Evolutionary conservation across 2,329 filamentous ascomycete genomes (phyloP), one percentile per base, ranked within the genome.

Genomic region (Stagonosporopsis rhizophila): DNA sequence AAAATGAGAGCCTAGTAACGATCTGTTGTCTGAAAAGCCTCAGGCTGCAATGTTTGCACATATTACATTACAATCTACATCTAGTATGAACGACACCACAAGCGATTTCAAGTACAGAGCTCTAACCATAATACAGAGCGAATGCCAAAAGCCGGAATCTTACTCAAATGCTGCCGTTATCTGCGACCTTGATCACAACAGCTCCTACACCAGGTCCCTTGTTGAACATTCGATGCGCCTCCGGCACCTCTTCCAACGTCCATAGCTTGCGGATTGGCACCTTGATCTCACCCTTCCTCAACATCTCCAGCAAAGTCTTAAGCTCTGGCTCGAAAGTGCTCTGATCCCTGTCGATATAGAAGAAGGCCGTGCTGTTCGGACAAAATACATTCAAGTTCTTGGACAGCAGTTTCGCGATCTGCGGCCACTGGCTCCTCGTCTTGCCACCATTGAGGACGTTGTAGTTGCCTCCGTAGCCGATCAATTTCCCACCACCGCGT

Each of bases 401-500:
- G 2, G 68, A 62, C 22, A 72, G 19, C 37, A 73, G 45, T 44
- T 71, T 73, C 19, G 62, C 58, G 17, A 71, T 55, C 6, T 57
- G 30, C 6, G 57, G 52, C 12, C 52, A 42, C 46, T 61, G 62
- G 23, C 58, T 66, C 12, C 64, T 59, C 5, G 52, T 44, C 41
- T 69, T 60, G 2, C 55, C 55, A 8, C 65, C 68, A 15, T 65
- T 68, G 9, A 72, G 53, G 5, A 62, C 55, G n/a, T 64, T 52
- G 19, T 57, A 55, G 32, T 71, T 72, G 7, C 67, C 68, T 1
- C 69, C 70, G 14, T 66, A 72, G 0, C 67, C 70, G 22, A 74
- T 52, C 8, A 73, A 32, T 76, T 68, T 62, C 0, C 70, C 66
- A n/a, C 79, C 80, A n/a, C 65, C 69, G 6, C 44, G 59, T 2